Conservation (phyloP, 129 eudicot species). For the Centrapalus pauciflorus region DNA sequence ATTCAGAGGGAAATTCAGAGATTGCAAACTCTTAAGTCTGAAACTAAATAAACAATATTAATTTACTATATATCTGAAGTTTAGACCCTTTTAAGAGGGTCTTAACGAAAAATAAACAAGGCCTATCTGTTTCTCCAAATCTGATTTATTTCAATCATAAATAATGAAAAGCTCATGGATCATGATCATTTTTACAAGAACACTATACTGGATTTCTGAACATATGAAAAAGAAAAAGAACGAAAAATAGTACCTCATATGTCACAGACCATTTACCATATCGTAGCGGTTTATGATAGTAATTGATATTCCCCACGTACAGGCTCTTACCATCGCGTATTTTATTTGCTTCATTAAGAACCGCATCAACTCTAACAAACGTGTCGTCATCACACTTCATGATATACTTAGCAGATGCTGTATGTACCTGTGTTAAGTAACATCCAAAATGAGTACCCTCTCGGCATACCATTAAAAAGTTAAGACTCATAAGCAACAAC, state of each 20-base stretch:
- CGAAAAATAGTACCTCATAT: slow-evolving; percentile 50
- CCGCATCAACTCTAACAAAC: slow-evolving; percentile 70
- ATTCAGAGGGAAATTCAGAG: too few species aligned
- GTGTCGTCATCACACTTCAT: slow-evolving; percentile 99
- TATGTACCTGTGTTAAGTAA: slow-evolving; percentile 46
- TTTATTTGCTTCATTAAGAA: slow-evolving; percentile 52
- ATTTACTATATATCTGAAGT: too few species aligned
- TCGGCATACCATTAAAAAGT: background rate
- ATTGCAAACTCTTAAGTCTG: too few species aligned
- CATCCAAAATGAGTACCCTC: background rate
- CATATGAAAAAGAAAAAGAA: background rate
- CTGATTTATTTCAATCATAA: too few species aligned
- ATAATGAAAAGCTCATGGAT: too few species aligned
- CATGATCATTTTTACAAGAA: too few species aligned
- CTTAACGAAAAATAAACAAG: too few species aligned
- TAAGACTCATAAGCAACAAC: slow-evolving; percentile 5
- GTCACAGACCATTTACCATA: slow-evolving; percentile 84
- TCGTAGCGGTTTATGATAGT: slow-evolving; percentile 75
- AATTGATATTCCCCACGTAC: slow-evolving; percentile 81
- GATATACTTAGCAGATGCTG: slow-evolving; percentile 63
- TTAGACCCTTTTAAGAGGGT: too few species aligned
- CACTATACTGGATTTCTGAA: too few species aligned
- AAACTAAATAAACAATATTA: too few species aligned
- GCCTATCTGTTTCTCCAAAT: too few species aligned
- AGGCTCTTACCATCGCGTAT: slow-evolving; percentile 46